Base-by-base conservation (phyloP, 129 eudicot species). In the Flaveria trinervia region DNA sequence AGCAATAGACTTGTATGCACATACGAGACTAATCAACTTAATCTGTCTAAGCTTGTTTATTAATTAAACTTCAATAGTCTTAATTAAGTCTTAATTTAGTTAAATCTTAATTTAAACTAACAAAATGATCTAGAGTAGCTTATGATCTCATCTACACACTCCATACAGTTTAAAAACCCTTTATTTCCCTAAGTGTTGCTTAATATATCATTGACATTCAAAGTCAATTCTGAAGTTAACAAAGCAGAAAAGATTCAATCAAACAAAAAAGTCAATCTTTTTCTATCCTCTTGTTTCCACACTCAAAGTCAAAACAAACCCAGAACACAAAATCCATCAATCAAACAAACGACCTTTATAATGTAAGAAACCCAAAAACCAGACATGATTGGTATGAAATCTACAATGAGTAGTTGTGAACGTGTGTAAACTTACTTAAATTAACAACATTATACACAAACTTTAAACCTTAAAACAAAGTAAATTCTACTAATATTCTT, bases 381-480 rank as follows among this genome's bases (percentile, higher is more conserved):
- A 15, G 11, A 51, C n/a, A 57, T 6, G 43, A 50, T 65, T 67
- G 49, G 11, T 55, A 46, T 13, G 84, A 65, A 55, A 80, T 73
- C 79, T 74, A 80, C 84, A 80, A 80, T 30, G 60, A 41, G 68
- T 65, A 65, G 59, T 52, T 59, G 51, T 54, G 70, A 73, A 73
- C 74, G 62, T 66, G 62, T 66, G 75, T 54, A 66, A 74, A 74
- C 79, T 74, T 80, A 80, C 65, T 28, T 74, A 66, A 71, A 59
- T 78, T 43, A 25, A 67, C 80, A 74, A 80, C 62, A 36, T 55
- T 80, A 80, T 80, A 67, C 75, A 80, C 80, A 80, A 74, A 67
- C 75, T 36, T 74, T 41, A 67, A 59, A 75, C 50, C 28, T 45
- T 51, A 7, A 7, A 57, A 70, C 33, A 25, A 48, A 14, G 43